Base-by-base conservation (phyloP, 805 yeast species). In the Starmerella roubikii region DNA sequence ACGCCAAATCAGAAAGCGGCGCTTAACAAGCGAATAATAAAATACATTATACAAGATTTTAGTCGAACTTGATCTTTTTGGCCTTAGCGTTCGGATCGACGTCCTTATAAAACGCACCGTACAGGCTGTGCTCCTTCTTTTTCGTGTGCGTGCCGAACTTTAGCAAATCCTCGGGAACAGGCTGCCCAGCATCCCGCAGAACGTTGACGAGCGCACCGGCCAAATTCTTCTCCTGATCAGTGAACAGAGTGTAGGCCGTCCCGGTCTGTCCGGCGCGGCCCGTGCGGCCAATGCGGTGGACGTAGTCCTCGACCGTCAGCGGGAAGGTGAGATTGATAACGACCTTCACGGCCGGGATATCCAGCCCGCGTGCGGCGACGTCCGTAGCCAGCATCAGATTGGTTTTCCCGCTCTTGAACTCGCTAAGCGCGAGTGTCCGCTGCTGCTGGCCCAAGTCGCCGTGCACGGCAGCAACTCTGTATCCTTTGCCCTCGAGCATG, bases 231-330 rank as follows among this genome's bases (percentile, higher is more conserved):
- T 91, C 97, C 55, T 85, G 91, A 49, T 86, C 96, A 7, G 98
- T 91, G 66, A 91, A 91, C 33, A 91, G 67, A 2, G 99, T 88
- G 58, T 86, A 93, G 13, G 99, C 94, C 47, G 76, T 74, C 56
- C 99, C 99, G 1, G 85, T 69, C 61, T 79, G 82, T 30, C 97
- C 97, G 13, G 97, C 98, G 65, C 97, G 77, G 45, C 96, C 97
- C 8, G 97, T 88, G 69, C 97, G 80, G 46, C 97, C 97, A 51
- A 88, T 88, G 64, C 97, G 74, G 60, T 88, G 97, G 27, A 88
- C 96, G 55, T 88, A 88, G 62, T 88, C 96, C 61, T 88, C 97
- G 10, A 83, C 91, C 1, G 96, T 86, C 53, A 86, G 70, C 34
- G 98, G 98, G 76, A 88, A 88, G 6, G 96, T 86, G 59, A 88